Base-by-base conservation (phyloP, 2,329 filamentous ascomycete genomes). In the Diaporthe capsici region DNA sequence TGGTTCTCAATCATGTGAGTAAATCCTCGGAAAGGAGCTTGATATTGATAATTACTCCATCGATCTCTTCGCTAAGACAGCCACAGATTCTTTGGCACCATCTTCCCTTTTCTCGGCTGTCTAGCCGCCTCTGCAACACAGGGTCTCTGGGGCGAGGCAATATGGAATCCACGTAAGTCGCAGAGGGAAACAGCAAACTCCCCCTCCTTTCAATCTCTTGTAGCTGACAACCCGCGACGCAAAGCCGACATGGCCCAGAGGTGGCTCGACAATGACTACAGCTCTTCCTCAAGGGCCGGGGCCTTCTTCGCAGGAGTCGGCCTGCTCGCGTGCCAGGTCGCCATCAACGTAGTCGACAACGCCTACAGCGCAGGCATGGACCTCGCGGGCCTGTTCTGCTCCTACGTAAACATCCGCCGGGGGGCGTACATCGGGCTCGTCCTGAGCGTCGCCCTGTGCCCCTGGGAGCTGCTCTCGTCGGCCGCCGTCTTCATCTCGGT, bases 371-470 rank as follows among this genome's bases (percentile, higher is more conserved):
- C 85, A 3, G 90, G 89, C 8, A 90, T 91, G 84, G 90, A 91
- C 78, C 82, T 91, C 67, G 86, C 89, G 0, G 87, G 86, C 1
- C 80, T 90, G 0, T 87, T 86, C 75, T 88, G 89, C 0, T 84
- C 83, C 55, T 90, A 87, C 76, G 86, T 92, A 81, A 90, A 90
- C 79, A 91, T 91, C 75, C 83, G 89, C 6, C 86, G 90, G 2
- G 90, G 90, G 1, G 85, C 85, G 9, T 68, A 68, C 63, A 53
- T 91, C 55, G 86, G 84, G 6, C 83, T 86, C 83, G 0, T 83
- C 31, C 63, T 68, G 47, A 68, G 63, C 63, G 47, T 68, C 47
- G 63, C 63, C 22, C 63, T 86, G 51, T 86, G 86, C 75, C 89
- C 89, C 0, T 91, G 89, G 89, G 82, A 90, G 74, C 82, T 90